Evolutionary conservation across 352 stramenopile genomes (phyloP).

Genomic region (Phytophthora hibernalis): DNA sequence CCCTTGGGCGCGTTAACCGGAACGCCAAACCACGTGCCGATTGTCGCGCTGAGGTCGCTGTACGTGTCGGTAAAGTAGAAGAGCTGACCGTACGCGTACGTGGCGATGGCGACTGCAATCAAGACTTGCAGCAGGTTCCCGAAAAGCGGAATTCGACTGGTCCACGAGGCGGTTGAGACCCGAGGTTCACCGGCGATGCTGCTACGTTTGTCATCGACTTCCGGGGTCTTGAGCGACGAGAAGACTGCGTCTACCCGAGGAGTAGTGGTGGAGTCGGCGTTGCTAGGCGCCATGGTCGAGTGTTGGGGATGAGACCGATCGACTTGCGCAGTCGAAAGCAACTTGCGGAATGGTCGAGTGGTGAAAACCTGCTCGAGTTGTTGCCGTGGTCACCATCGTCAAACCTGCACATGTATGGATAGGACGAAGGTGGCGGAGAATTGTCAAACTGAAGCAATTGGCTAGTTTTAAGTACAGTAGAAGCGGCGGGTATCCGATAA

Average conservation of each 20-base stretch:
- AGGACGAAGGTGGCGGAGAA: not conserved
- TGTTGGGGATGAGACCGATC: not conserved
- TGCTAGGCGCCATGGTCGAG: constrained; percentile 21
- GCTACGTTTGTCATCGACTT: constrained; percentile 27
- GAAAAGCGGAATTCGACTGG: constrained; percentile 22
- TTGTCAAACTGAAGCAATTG: not conserved
- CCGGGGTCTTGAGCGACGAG: constrained; percentile 36
- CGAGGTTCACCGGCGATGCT: constrained; percentile 15
- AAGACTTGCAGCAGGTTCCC: constrained; percentile 35
- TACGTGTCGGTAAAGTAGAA: constrained; percentile 34
- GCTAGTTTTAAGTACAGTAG: not conserved
- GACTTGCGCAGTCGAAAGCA: constrained; percentile 20
- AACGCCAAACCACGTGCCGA: constrained; percentile 42
- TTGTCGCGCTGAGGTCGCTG: constrained; percentile 15
- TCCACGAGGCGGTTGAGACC: not conserved
- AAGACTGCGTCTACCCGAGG: constrained; percentile 26
- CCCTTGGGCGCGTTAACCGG: constrained; percentile 14
- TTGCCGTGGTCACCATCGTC: not conserved
- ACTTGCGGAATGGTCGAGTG: constrained; percentile 25
- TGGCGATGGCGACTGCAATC: constrained; percentile 32
- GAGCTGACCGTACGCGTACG: constrained; percentile 40
- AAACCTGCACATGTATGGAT: not conserved
- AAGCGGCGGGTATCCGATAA: not conserved
- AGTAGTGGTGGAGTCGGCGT: constrained; percentile 20
- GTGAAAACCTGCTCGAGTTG: not conserved